Evolutionary conservation across 441 rosid species (phyloP), one percentile per base, ranked within the genome.

Genomic region (Cnidoscolus chayamansa): DNA sequence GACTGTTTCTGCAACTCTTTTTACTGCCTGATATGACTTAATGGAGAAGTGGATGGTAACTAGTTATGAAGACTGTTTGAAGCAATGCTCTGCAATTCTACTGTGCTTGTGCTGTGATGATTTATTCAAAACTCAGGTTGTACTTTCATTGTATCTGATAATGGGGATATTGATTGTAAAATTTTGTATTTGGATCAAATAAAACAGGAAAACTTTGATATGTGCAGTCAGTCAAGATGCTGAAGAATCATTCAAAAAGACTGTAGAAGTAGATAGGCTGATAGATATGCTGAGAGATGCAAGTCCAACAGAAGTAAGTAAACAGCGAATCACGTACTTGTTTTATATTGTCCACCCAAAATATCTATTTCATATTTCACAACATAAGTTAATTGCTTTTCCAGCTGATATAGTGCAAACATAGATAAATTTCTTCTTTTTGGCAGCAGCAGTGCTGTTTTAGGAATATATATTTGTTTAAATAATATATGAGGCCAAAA

Each of bases 241-340:
- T 37, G 97, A 94, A 78, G 95, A 83, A 76, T 89, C 96, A 56
- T 94, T 94, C 78, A 92, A 85, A 84, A 94, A 89, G 91, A 92
- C 97, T 48, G 92, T 94, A 6, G 93, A 85, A 86, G 80, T 88
- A 60, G 98, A 94, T 79, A 81, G 76, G 73, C 85, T 92, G 82
- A 94, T 90, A 4, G 97, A 90, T 77, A 77, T 81, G 64, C 85
- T 92, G 79, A 84, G 82, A 81, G 90, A 90, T 79, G 96, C 93
- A 25, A 92, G 77, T 86, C 92, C 90, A 4, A 77, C 71, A 56
- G 88, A 92, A 86, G 97, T 89, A 78, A 81, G 83, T 37, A 32
- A 35, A 60, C 25, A 16, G 20, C 50, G 32, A 9, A 43, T 51
- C 35, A 16, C 25, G 54, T 3, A 15, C 57, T 74, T 64, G 50